Evolutionary conservation across 1,284 basidiomycete genomes (phyloP).

Genomic region (Caloboletus firmus): DNA sequence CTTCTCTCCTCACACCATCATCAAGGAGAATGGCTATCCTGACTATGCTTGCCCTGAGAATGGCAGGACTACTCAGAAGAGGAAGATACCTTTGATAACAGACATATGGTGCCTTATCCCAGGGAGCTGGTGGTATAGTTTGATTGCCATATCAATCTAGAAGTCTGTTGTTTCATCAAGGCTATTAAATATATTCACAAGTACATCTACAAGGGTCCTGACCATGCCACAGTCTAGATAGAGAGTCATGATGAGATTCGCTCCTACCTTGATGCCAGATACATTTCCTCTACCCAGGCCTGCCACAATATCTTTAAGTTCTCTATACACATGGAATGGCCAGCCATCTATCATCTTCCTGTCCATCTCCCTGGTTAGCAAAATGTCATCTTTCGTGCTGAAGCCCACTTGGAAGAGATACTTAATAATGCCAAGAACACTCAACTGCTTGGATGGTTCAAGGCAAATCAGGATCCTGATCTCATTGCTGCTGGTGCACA

Average conservation of each 20-base stretch:
- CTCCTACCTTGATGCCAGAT: conserved; percentile 21
- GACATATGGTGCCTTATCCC: background rate
- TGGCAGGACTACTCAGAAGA: conserved; percentile 7
- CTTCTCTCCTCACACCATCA: background rate
- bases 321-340: conserved; percentile 19
- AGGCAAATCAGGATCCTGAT: conserved; percentile 35
- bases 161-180: conserved; percentile 31
- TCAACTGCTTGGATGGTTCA: conserved; percentile 40
- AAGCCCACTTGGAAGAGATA: conserved; percentile 9
- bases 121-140: conserved; percentile 17
- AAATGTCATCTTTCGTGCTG: conserved; percentile 38
- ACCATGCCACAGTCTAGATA: conserved; percentile 29
- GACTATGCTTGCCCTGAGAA: conserved; percentile 12
- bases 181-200: conserved; percentile 45
- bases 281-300: conserved; percentile 15
- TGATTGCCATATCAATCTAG: conserved; percentile 51
- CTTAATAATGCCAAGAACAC: conserved; percentile 31
- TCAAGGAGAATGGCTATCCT: conserved; percentile 15
- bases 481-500: conserved; percentile 30
- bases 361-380: conserved; percentile 26
- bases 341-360: conserved; percentile 12
- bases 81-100: conserved; percentile 9
- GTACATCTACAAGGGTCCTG: conserved; percentile 45
- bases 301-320: conserved; percentile 24
- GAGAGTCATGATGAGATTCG: conserved; percentile 7